These are phyloP conservation scores for Mycena alexandri DNA, from an alignment of 768 basidiomycete species.

Conservation along the genomic window DNA sequence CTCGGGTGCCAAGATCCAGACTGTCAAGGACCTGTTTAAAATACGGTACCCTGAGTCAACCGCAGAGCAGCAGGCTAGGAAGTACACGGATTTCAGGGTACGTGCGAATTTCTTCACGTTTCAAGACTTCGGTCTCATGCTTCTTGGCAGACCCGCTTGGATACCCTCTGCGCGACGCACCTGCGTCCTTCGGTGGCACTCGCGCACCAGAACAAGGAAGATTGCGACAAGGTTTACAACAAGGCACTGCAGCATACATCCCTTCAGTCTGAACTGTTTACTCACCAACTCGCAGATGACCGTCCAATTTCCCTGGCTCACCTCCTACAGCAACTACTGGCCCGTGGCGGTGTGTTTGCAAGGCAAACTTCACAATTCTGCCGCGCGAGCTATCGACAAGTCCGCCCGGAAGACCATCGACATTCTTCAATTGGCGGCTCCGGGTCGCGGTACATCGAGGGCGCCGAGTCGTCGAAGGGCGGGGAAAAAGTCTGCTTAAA, in stretches of 20 bases:
- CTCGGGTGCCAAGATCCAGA: too few relatives aligned
- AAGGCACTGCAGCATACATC: background rate
- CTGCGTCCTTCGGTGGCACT: conserved; percentile 8
- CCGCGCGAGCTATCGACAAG: too few relatives aligned
- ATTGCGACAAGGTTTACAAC: background rate
- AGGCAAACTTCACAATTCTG: too few relatives aligned
- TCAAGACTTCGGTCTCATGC: background rate
- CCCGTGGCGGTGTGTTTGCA: too few relatives aligned
- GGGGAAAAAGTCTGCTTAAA: too few relatives aligned
- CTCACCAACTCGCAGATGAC: conserved; percentile 8
- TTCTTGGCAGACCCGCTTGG: background rate
- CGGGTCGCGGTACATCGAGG: too few relatives aligned
- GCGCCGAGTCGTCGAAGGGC: too few relatives aligned
- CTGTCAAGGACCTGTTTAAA: conserved; percentile 4
- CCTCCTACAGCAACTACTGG: conserved; percentile 1
- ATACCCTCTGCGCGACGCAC: conserved; percentile 1
- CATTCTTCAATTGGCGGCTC: too few relatives aligned
- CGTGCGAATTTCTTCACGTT: background rate
- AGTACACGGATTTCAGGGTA: conserved; percentile 17
- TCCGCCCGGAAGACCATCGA: too few relatives aligned
- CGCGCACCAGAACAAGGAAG: background rate
- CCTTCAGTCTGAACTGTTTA: background rate
- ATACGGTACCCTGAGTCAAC: background rate
- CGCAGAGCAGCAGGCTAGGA: background rate
- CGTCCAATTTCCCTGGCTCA: conserved; percentile 8